Conservation (phyloP, 306 rosid genomes). For the Macrotyloma uniflorum region DNA sequence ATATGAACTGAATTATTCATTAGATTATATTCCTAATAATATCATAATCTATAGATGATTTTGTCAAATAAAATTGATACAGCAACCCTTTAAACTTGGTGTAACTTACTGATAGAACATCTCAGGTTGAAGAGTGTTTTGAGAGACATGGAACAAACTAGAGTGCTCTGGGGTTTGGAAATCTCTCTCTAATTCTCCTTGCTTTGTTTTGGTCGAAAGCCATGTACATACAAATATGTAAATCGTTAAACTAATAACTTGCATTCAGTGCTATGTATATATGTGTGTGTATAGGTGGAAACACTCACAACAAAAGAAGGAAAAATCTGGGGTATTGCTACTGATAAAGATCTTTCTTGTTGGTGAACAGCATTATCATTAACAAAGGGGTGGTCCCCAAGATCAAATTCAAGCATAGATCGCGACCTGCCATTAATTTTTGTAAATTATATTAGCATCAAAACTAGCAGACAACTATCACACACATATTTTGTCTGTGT, state of each 20-base stretch:
- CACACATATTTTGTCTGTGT: neutral
- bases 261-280: neutral
- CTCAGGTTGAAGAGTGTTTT: neutral
- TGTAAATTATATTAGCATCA: neutral
- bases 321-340: neutral
- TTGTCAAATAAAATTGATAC: neutral
- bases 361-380: neutral
- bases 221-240: too few species aligned
- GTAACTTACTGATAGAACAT: slow-evolving; percentile 3
- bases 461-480: neutral
- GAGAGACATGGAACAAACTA: neutral
- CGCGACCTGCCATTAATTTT: neutral
- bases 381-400: neutral
- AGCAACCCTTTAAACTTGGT: neutral
- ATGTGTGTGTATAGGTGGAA: too few species aligned
- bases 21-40: too few species aligned
- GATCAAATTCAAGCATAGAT: neutral
- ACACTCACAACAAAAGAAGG: slow-evolving; percentile 9
- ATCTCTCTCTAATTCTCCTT: neutral
- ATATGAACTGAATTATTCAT: neutral
- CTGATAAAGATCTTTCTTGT: neutral
- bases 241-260: neutral
- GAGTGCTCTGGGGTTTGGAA: neutral
- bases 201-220: neutral
- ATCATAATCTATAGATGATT: neutral